Evolutionary conservation across 2,329 filamentous ascomycete genomes (phyloP), one percentile per base, ranked within the genome.

Genomic region (Alternaria alternata): DNA sequence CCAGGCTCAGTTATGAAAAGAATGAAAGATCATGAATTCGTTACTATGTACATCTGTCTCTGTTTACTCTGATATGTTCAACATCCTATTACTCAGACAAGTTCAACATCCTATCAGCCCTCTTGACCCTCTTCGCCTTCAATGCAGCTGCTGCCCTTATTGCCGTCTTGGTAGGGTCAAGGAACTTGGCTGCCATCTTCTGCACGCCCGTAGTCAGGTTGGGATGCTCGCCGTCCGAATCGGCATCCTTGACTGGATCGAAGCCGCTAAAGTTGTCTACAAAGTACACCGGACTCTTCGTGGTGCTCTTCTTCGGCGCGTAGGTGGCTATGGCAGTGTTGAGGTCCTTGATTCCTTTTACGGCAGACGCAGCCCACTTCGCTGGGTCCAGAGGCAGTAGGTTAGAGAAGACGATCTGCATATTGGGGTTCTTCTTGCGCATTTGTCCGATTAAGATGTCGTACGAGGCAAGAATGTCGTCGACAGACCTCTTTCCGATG

Each of bases 401-500:
- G 56, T 70, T 69, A 28, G 73, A 73, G 54, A 79, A 78, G 48
- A 82, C 56, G 47, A 81, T 77, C 57, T 76, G 76, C 69, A 82
- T 79, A 2, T 67, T 73, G 5, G 72, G 57, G 53, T 82, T 83
- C 36, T 70, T 78, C 2, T 66, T 73, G 18, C 81, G 68, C 80
- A 83, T 83, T 61, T 82, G 76, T 3, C 69, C 71, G 2, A 83
- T 69, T 22, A 83, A 62, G 5, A 68, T 76, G 9, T 73, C 70
- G 61, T 79, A 82, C 1, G 81, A 78, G 4, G 64, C 66, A 24
- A 81, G 57, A 18, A 81, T 79, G 9, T 77, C 72, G n/a, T 62
- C 61, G 0, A 59, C 61, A 1, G 75, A 59, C 24, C 71, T 72
- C 51, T 76, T 72, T 52, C 73, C 74, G 24, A 73, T 71, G 68